Base-by-base conservation (phyloP, 306 rosid species). In the Sicyos edulis region DNA sequence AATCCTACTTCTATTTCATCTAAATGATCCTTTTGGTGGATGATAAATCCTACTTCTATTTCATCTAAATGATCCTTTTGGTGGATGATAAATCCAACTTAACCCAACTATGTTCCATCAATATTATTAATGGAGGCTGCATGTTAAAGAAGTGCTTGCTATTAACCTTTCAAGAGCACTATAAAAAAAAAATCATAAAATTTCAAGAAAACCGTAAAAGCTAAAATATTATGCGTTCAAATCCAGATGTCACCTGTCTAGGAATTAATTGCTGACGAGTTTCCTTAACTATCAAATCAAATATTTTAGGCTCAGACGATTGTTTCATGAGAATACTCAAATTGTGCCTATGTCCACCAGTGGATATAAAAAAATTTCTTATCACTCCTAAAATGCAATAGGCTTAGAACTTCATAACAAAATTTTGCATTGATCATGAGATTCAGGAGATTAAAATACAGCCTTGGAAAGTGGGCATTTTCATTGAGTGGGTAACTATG, bases 391-490 rank as follows among this genome's bases (percentile, higher is more conserved):
- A 42, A 20, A 66, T 45, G 21, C 22, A 32, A 16, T 0, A 61
- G 1, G 47, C 45, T 61, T 44, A 61, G 47, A 67, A 47, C 20
- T 45, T 45, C 37, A 42, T 65, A 67, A 15, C 40, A 47, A 15
- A 67, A 8, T 20, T 47, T 67, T 7, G 56, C 9, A 10, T 45
- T 47, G 56, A 65, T 44, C 21, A 22, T 67, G 14, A 22, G 56
- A 44, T 19, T 17, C 47, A 67, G 40, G 70, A 55, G 42, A 47
- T 22, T 8, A 67, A 67, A 47, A 24, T 67, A 22, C 20, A 67
- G 72, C 56, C 72, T 21, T 12, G 72, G 9, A 69, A 51, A 69
- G 44, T 69, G 47, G 73, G 16, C 45, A 47, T 62, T 62, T 16
- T 3, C n/a, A 34, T 34, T 62, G 42, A 68, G 58, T 47, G 55